These are phyloP conservation scores for Teunomyces cretensis DNA, from an alignment of 805 yeast genomes.

Conservation along the genomic window DNA sequence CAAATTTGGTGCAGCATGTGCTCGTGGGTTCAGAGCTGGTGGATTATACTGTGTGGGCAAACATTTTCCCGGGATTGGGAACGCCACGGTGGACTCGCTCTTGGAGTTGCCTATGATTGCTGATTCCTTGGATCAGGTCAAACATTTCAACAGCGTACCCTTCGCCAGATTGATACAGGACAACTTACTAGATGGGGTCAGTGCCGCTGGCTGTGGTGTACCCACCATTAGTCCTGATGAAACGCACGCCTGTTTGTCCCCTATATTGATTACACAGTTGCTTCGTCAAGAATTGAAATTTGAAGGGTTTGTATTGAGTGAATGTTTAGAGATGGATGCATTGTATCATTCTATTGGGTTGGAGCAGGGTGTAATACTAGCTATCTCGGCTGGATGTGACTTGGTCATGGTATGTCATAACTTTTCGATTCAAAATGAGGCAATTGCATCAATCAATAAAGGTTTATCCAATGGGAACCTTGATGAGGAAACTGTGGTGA, in stretches of 20 bases:
- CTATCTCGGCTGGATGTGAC: conserved; percentile 66
- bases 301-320: conserved; percentile 57
- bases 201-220: conserved; percentile 65
- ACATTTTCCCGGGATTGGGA: conserved; percentile 68
- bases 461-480: conserved; percentile 41
- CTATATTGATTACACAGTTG: conserved; percentile 49
- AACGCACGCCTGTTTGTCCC: conserved; percentile 61
- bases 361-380: conserved; percentile 64
- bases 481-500: conserved; percentile 42
- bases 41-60: conserved; percentile 58
- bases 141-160: conserved; percentile 50
- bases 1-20: conserved; percentile 52
- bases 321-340: conserved; percentile 64
- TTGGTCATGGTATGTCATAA: conserved; percentile 63
- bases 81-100: conserved; percentile 56
- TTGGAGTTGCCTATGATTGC: conserved; percentile 59
- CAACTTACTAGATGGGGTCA: conserved; percentile 50
- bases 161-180: conserved; percentile 48
- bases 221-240: conserved; percentile 61
- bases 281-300: conserved; percentile 51
- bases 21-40: conserved; percentile 53
- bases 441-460: conserved; percentile 42
- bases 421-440: conserved; percentile 53
- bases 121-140: conserved; percentile 53
- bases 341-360: conserved; percentile 61